Evolutionary conservation across 1,139 yeast species (phyloP), one percentile per base, ranked within the genome.

Genomic region (Saccharomyces hybrid): DNA sequence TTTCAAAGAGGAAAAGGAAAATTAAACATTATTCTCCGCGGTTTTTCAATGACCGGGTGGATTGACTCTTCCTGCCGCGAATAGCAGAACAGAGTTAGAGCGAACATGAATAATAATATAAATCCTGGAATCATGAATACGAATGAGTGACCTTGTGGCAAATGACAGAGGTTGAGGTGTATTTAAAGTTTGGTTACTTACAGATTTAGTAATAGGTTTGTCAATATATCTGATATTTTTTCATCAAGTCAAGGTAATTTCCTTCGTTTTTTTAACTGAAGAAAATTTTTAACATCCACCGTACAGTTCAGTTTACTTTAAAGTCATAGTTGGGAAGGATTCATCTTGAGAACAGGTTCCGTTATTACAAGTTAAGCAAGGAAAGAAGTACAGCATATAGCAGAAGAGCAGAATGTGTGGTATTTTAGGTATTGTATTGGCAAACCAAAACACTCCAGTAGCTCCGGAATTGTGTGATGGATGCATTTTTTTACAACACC

Each of bases 381-480:
- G 23, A 8, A 14, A 38, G 42, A 19, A 25, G 8, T 11, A 41
- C 25, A 44, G 31, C 44, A 55, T 42, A 54, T 49, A 23, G 28
- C 42, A 9, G n/a, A 44, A 27, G 8, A 23, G 25, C 14, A 46
- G 54, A 48, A 89, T 89, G 99, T 93, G 99, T 82, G 99, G 99
- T 65, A 86, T 93, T 60, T 76, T 91, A 65, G 99, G 97, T 58
- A 78, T 91, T 55, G 87, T 89, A 50, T 77, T 89, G 58, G 89
- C 96, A 13, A 88, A 90, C 71, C 86, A 84, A 62, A 73, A 77
- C 32, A 79, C 78, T 52, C 78, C 81, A 56, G 97, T 88, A 52
- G 95, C 97, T 23, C 83, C 96, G 8, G 98, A 91, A 69, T 77
- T 93, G 54, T 84, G 89, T 59, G 99, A 93, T 71, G 97, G 97